phyloP scores from a whole-genome alignment of 2,329 filamentous ascomycete genomes.

The Fusarium multiceps region DNA sequence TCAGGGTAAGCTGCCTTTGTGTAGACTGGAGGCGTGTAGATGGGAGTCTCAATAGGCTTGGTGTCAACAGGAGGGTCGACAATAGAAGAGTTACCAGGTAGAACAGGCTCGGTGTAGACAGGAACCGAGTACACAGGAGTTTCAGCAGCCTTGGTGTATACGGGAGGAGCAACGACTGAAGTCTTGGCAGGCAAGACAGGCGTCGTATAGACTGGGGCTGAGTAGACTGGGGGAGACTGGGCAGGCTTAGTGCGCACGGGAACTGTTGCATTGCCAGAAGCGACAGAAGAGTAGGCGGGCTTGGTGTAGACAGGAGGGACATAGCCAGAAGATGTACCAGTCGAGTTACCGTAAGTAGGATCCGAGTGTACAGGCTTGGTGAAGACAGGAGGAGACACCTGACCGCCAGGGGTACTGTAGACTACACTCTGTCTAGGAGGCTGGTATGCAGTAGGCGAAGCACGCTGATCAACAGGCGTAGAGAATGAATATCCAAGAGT shows the following conservation, averaged over 20 bases:
- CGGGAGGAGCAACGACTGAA: slow-evolving; percentile 3
- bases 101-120: slow-evolving; percentile 19
- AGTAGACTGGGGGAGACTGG: slow-evolving; percentile 11
- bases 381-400: slow-evolving; percentile 22
- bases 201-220: slow-evolving; percentile 27
- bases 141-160: slow-evolving; percentile 1
- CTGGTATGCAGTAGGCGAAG: slow-evolving; percentile 8
- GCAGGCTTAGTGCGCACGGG: slow-evolving; percentile 18
- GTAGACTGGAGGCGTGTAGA: slow-evolving; percentile 30
- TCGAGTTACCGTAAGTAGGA: slow-evolving; percentile 25
- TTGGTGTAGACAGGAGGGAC: slow-evolving; percentile 23
- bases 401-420: slow-evolving; percentile 17
- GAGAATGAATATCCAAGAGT: slow-evolving; percentile 24
- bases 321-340: slow-evolving; percentile 21
- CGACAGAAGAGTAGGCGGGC: slow-evolving; percentile 6
- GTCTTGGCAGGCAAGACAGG: slow-evolving; percentile 9
- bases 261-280: slow-evolving; percentile 13
- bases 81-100: slow-evolving; percentile 25
- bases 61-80: slow-evolving; percentile 11
- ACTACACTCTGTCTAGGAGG: slow-evolving; percentile 9
- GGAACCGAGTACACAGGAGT: slow-evolving; percentile 16
- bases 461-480: slow-evolving; percentile 9
- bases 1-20: slow-evolving; percentile 4
- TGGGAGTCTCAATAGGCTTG: slow-evolving; percentile 18
- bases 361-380: slow-evolving; percentile 28